Base-by-base conservation (phyloP, 139 green algal genomes). In the Coccomyxa sp. region DNA sequence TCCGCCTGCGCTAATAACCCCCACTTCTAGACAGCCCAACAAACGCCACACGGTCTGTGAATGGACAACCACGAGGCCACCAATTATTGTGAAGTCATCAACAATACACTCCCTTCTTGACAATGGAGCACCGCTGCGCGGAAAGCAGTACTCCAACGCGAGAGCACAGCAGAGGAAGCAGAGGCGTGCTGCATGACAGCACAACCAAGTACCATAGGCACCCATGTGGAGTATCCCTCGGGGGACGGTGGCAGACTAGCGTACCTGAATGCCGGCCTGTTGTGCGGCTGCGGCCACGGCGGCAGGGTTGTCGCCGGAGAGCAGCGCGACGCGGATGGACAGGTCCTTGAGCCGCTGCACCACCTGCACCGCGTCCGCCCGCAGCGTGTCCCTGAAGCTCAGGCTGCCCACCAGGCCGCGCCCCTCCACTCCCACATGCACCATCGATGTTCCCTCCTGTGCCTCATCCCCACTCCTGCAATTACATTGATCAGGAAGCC, bases 221-320 rank as follows among this genome's bases (percentile, higher is more conserved):
- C 38, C 38, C 38, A 51, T 51, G 38, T 51, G 38, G 38, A 51
- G 3, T 51, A 11, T 51, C 38, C 3, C 38, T 51, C 38, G 7
- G 38, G 38, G 38, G 38, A 7, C 63, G 18, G 18, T 14, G 63
- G 63, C 63, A 71, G 63, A 25, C 23, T 1, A 18, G 1, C 71
- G 21, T 30, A 77, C 71, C 71, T 31, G 51, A 59, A 95, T 92
- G 66, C 95, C 93, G n/a, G 89, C 91, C 67, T 92, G 82, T 10
- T 63, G 67, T 12, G 92, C 94, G 25, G 92, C 88, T 27, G 86
- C 89, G 1, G 83, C 51, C 58, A 92, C 93, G 10, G 89, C 93
- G 0, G 81, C 84, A 0, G 83, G 84, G 27, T 88, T 88, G 87
- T 98, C 95, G 10, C 95, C 95, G 0, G 91, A 96, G n/a, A 97